Evolutionary conservation across 257 asterid species (phyloP).

Genomic region (Misopates orontium): DNA sequence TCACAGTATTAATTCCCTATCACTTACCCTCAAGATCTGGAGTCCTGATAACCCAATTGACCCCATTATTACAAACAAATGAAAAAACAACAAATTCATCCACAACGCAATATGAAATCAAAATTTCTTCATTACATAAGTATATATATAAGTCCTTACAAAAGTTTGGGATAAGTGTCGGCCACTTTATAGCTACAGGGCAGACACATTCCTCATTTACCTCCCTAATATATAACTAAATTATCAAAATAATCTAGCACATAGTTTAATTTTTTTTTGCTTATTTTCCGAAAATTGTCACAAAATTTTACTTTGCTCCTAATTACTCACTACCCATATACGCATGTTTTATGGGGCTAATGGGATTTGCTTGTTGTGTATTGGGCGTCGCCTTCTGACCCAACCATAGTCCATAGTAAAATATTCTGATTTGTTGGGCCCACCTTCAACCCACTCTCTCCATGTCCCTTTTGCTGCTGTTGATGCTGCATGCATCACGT

Average conservation of each 20-base stretch:
- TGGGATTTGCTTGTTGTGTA: conserved; percentile 67
- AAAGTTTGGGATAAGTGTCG: conserved; percentile 45
- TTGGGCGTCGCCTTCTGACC: conserved; percentile 68
- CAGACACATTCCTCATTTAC: conserved; percentile 47
- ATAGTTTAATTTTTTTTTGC: not conserved
- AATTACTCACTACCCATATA: not conserved
- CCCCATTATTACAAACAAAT: not conserved
- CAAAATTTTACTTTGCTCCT: not conserved
- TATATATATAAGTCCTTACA: conserved; percentile 30
- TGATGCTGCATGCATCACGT: conserved; percentile 30
- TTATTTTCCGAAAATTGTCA: not conserved
- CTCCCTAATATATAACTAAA: conserved; percentile 28
- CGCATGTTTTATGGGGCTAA: conserved; percentile 47
- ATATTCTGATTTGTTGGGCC: conserved; percentile 43
- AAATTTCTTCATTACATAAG: conserved; percentile 26
- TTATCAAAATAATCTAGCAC: not conserved
- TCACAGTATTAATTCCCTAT: too few species aligned
- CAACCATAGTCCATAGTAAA: conserved; percentile 69
- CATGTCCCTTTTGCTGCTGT: conserved; percentile 44
- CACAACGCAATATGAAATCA: conserved; percentile 11
- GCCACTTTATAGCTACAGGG: conserved; percentile 43
- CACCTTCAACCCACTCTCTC: conserved; percentile 54
- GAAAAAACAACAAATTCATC: not conserved
- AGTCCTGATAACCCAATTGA: too few species aligned
- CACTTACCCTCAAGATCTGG: not conserved